These are phyloP conservation scores for Backusella sp. DNA, from an alignment of 192 early-diverging fungal species.

Conservation along the genomic window DNA sequence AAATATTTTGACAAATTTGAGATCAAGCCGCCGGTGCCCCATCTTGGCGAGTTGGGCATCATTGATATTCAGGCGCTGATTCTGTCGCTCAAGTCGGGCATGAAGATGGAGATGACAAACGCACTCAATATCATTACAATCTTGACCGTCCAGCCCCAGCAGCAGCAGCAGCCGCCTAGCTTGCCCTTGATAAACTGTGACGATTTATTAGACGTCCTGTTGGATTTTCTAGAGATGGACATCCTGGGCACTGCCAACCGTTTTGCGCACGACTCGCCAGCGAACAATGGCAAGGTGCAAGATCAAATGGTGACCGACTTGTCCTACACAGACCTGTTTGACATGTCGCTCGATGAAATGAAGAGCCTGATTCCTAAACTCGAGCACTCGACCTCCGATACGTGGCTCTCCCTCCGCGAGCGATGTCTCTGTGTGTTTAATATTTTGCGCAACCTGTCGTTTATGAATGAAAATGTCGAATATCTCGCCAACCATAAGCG, in stretches of 20 bases:
- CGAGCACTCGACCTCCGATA: constrained; percentile 35
- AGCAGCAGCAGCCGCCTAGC: constrained; percentile 25
- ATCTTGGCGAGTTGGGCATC: constrained; percentile 50
- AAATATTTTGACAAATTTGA: constrained; percentile 55
- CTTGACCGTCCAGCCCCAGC: constrained; percentile 51
- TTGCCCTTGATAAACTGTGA: constrained; percentile 46
- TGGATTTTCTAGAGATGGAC: constrained; percentile 56
- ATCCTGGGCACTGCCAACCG: constrained; percentile 23
- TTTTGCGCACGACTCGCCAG: not conserved
- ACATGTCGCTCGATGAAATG: constrained; percentile 53
- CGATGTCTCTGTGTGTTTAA: constrained; percentile 53
- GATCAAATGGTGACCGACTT: constrained; percentile 7
- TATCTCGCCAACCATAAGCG: constrained; percentile 47
- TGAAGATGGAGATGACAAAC: constrained; percentile 69
- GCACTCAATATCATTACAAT: constrained; percentile 72
- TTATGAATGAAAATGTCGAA: constrained; percentile 47
- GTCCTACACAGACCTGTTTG: constrained; percentile 51
- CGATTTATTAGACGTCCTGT: constrained; percentile 64
- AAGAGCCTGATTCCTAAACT: constrained; percentile 33
- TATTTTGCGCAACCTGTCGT: constrained; percentile 56
- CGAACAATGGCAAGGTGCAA: not conserved
- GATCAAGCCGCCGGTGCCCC: constrained; percentile 50
- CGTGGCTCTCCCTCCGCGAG: constrained; percentile 42
- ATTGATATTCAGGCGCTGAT: constrained; percentile 75
- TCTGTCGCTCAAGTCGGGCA: constrained; percentile 76